Base-by-base conservation (phyloP, 176 grass and related monocot genomes). In the Bonia amplexicaulis region DNA sequence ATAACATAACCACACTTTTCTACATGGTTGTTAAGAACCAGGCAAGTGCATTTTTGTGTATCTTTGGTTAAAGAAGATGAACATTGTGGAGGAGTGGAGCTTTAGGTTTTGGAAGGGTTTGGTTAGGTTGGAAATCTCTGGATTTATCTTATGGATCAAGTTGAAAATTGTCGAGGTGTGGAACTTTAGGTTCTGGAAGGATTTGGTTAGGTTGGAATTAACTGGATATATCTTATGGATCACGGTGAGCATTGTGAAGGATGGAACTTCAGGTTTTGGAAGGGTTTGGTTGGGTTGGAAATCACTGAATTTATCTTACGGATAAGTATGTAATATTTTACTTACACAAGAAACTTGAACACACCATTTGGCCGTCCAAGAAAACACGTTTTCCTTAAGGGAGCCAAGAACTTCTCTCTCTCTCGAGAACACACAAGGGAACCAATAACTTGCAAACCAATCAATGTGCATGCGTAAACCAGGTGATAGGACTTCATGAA, bases 191-290 rank as follows among this genome's bases (percentile, higher is more conserved):
- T 77, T 85, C 51, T 44, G 77, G 10, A 76, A 41, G 44, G 45
- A 59, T 80, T 74, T 55, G 54, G 77, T 86, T 86, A 66, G 68
- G 77, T 66, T 41, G 4, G 33, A 87, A 82, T 25, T 22, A 64
- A 68, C 71, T 67, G n/a, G 46, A 73, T 82, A 48, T 49, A 63
- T 46, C 54, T 37, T 72, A 51, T 48, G 47, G 58, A 41, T 55
- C 73, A 83, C 59, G n/a, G 59, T 61, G 57, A 51, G 41, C 55
- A 25, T 51, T 65, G 5, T 64, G 29, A 35, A 74, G 19, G 13
- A 44, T 81, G 54, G 16, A 33, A 6, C 77, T 64, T 70, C 27
- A 71, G 77, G 54, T 71, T 86, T 54, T 65, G 45, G 8, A 31
- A 71, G 10, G 54, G 52, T 77, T 75, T 61, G 42, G 82, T 85